Evolutionary conservation across 1,284 basidiomycete genomes (phyloP).

Genomic region (Irpex sp.): DNA sequence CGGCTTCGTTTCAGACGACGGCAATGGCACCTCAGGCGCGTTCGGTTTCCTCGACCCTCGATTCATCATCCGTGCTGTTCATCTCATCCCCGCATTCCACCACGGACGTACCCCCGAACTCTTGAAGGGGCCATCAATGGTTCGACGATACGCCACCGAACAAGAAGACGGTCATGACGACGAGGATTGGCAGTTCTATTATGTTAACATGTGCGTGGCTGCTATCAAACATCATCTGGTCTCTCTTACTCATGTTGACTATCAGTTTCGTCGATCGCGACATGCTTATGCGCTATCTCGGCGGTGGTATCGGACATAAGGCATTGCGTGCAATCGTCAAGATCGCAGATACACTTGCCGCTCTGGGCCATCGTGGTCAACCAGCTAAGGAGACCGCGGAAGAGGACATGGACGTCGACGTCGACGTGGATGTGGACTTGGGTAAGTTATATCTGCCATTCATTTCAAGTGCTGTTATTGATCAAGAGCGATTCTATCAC

Average conservation of each 20-base stretch:
- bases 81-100: slow-evolving; percentile 23
- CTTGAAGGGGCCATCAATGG: slow-evolving; percentile 7
- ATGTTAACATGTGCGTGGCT: slow-evolving; percentile 7
- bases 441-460: too few relatives aligned
- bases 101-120: slow-evolving; percentile 9
- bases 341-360: neutral
- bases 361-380: neutral
- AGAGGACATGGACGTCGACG: neutral
- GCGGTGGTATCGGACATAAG: slow-evolving; percentile 9
- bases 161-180: neutral
- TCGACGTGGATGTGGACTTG: neutral
- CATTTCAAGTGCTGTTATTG: too few relatives aligned
- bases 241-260: neutral
- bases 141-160: slow-evolving; percentile 5
- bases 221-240: neutral
- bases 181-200: slow-evolving; percentile 2
- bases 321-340: neutral
- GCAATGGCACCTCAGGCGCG: neutral
- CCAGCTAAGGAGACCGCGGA: neutral
- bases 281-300: slow-evolving; percentile 6
- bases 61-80: slow-evolving; percentile 19
- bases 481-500: too few relatives aligned
- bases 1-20: slow-evolving; percentile 6
- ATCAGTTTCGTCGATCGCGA: slow-evolving; percentile 6
- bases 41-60: slow-evolving; percentile 25